phyloP scores from a whole-genome alignment of 1,284 basidiomycete species.

The Coniferiporia sulphurascens region DNA sequence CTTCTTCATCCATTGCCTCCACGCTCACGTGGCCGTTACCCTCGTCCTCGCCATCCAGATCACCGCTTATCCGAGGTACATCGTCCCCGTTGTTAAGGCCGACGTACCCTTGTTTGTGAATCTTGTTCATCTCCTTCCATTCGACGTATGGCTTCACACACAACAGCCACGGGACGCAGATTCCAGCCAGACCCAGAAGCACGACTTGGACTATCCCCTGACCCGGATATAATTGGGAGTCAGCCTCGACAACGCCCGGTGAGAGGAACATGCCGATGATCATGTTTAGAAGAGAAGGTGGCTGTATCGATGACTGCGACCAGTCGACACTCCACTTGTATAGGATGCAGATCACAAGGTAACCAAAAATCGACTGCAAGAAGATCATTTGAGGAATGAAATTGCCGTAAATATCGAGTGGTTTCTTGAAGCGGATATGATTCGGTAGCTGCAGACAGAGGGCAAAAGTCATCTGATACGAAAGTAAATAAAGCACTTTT shows the following conservation, averaged over 20 bases:
- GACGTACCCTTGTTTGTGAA: conserved; percentile 83
- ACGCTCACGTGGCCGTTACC: conserved; percentile 72
- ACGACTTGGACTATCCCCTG: conserved; percentile 85
- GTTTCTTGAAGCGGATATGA: conserved; percentile 88
- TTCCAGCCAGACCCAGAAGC: conserved; percentile 73
- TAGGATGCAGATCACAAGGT: conserved; percentile 90
- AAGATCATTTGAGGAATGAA: conserved; percentile 98
- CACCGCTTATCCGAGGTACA: conserved; percentile 35
- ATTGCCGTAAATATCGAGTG: conserved; percentile 85
- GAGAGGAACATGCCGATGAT: conserved; percentile 91
- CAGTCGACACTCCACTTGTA: conserved; percentile 98
- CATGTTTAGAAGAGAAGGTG: conserved; percentile 94
- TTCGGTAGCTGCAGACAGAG: conserved; percentile 95
- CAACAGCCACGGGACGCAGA: conserved; percentile 97
- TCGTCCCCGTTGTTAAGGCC: conserved; percentile 52
- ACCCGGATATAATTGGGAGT: conserved; percentile 77
- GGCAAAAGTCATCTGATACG: conserved; percentile 90
- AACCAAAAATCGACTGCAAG: conserved; percentile 96
- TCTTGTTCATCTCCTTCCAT: conserved; percentile 88
- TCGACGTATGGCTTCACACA: conserved; percentile 90
- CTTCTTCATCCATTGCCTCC: conserved; percentile 63
- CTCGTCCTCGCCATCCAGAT: conserved; percentile 80
- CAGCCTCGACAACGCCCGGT: conserved; percentile 73
- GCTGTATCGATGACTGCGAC: conserved; percentile 63
- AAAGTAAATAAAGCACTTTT: conserved; percentile 20